Conservation (phyloP, 805 yeast species). For the Sungouiozyma ichnusensis region DNA sequence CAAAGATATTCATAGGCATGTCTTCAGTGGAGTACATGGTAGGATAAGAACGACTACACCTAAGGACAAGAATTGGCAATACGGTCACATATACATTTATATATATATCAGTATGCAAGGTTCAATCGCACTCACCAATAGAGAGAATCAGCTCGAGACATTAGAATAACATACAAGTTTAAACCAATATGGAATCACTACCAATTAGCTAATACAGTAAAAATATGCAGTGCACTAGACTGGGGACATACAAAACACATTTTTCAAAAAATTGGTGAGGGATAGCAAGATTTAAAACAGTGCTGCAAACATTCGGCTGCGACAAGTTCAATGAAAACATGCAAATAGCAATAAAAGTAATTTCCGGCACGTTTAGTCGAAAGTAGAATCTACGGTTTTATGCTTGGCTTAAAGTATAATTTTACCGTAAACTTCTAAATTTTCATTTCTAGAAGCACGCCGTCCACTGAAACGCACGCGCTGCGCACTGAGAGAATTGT, state of each 20-base stretch:
- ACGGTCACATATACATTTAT: neutral
- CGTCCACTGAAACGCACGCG: neutral
- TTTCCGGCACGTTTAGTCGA: too few relatives aligned
- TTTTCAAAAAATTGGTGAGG: neutral
- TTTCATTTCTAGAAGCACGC: neutral
- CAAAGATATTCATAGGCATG: constrained; percentile 15
- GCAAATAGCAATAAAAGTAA: too few relatives aligned
- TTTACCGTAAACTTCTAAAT: neutral
- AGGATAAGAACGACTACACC: neutral
- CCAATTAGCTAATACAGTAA: too few relatives aligned
- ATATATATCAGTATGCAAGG: neutral
- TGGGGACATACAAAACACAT: neutral
- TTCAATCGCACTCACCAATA: neutral
- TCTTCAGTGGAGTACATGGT: too few relatives aligned
- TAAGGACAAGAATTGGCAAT: too few relatives aligned
- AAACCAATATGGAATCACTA: too few relatives aligned
- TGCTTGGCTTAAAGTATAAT: neutral
- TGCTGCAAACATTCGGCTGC: too few relatives aligned
- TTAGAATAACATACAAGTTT: too few relatives aligned
- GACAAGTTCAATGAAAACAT: too few relatives aligned
- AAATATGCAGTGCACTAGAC: neutral
- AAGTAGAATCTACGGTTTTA: neutral
- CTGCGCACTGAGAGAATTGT: neutral
- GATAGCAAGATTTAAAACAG: too few relatives aligned
- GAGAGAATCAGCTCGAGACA: neutral